Conservation (phyloP, 768 basidiomycete genomes). For the Pleurotus citrinopileatus region DNA sequence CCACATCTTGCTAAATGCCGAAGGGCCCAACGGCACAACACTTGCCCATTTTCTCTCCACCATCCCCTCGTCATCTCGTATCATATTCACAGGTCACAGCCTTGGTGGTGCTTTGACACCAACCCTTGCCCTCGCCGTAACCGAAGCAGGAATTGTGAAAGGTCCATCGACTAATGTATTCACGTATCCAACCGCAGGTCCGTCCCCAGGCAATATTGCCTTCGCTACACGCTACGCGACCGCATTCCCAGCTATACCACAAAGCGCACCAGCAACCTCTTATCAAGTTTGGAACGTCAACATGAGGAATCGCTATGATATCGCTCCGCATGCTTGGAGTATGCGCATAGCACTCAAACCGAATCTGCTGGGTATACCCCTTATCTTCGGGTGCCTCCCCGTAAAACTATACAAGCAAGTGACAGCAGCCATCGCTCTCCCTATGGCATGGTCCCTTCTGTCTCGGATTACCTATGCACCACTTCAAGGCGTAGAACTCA, state of each 20-base stretch:
- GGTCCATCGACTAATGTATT: background rate
- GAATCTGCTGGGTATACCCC: background rate
- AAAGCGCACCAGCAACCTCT: background rate
- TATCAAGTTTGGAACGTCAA: background rate
- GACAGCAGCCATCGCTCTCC: background rate
- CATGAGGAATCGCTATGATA: background rate
- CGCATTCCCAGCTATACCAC: background rate
- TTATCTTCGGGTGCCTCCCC: background rate
- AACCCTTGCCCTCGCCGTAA: conserved; percentile 1
- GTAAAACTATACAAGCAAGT: background rate
- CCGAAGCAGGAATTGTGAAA: background rate
- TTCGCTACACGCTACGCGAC: background rate
- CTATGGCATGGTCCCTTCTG: background rate
- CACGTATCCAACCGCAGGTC: background rate
- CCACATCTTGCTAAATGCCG: background rate
- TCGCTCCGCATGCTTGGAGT: background rate
- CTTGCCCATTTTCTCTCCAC: conserved; percentile 4
- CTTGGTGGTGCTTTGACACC: conserved; percentile 8
- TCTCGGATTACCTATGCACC: background rate
- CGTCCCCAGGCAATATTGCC: background rate
- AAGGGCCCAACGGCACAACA: background rate
- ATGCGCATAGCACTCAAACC: background rate
- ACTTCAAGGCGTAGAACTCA: background rate
- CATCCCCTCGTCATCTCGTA: background rate
- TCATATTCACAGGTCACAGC: conserved; percentile 10